Conservation (phyloP, 2,329 filamentous ascomycete genomes). For the Calonectria hawksworthii region DNA sequence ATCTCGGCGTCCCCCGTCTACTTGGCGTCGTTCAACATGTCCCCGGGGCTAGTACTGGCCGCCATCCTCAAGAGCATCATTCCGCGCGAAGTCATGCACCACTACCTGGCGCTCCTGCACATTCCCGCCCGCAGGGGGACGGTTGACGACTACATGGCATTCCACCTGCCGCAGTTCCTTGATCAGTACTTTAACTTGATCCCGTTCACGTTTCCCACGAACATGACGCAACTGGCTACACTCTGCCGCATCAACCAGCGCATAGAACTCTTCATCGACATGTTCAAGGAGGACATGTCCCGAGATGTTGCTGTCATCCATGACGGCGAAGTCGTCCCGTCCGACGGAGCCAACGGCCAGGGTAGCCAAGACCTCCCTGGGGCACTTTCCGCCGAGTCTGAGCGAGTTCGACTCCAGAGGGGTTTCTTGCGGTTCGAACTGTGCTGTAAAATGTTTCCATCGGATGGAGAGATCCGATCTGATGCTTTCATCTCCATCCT, state of each 20-base stretch:
- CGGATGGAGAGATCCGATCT: background rate
- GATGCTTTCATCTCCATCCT: background rate
- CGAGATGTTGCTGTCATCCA: background rate
- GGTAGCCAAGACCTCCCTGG: background rate
- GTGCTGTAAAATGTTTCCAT: background rate
- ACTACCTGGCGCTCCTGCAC: background rate
- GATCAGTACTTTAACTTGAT: background rate
- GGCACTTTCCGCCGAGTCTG: background rate
- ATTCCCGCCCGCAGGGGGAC: background rate
- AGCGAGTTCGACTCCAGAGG: background rate
- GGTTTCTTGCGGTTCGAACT: background rate
- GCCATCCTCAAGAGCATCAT: background rate
- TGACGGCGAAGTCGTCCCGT: background rate
- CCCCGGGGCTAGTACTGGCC: background rate
- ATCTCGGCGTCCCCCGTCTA: background rate
- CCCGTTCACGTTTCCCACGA: background rate
- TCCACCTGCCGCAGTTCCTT: background rate
- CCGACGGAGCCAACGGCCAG: background rate
- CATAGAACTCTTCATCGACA: background rate
- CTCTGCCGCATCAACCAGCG: background rate
- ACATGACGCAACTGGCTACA: background rate
- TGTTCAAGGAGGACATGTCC: background rate
- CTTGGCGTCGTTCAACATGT: background rate
- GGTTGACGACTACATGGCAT: background rate
- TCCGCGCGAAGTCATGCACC: background rate